Base-by-base conservation (phyloP, 2,329 filamentous ascomycete species). In the Exophiala sp. region DNA sequence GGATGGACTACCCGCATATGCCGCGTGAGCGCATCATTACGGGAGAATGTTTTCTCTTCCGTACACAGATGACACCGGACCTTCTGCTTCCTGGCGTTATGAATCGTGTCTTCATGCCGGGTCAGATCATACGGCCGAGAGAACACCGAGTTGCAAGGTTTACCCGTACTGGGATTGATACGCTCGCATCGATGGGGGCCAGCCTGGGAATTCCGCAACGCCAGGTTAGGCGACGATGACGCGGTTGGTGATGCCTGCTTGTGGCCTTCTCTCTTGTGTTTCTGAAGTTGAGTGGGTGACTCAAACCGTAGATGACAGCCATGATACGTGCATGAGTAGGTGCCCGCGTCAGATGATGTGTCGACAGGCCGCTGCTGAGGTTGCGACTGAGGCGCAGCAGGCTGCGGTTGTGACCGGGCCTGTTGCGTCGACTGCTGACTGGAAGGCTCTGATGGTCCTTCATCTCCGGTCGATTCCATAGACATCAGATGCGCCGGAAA, bases 111-210 rank as follows among this genome's bases (percentile, higher is more conserved):
- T 67, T 98, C 93, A 65, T 98, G 93, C 18, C 93, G 79, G 0
- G 93, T 98, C 45, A 98, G 77, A 68, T 98, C 93, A 74, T 98
- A 98, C 1, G 93, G 93, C 16, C 93, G 78, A 1, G 91, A 96
- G 69, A 98, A 97, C 46, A 95, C 77, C 0, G 89, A 94, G 66
- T 88, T 91, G 77, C 93, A 97, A 0, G 89, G 85, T 72, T 96
- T 96, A 57, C 88, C 88, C 0, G 93, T 97, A 57, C 87, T 91
- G 1, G 91, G 91, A 68, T 97, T 97, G 70, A 91, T 88, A 59
- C 90, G 82, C 64, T 90, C 86, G 68, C 93, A 98, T 62, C 84
- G 85, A 73, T 97, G 93, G 24, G 93, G 93, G 0, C 93, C 93
- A 8, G 88, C 87, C 68, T 97, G 93, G 3, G 85, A 91, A 65